A percentile compares a stretch with the other conserved stretches of the same genome.
These are phyloP conservation scores for Celoporthe dispersa DNA, from an alignment of 2,329 filamentous ascomycete genomes.

Conservation along the genomic window DNA sequence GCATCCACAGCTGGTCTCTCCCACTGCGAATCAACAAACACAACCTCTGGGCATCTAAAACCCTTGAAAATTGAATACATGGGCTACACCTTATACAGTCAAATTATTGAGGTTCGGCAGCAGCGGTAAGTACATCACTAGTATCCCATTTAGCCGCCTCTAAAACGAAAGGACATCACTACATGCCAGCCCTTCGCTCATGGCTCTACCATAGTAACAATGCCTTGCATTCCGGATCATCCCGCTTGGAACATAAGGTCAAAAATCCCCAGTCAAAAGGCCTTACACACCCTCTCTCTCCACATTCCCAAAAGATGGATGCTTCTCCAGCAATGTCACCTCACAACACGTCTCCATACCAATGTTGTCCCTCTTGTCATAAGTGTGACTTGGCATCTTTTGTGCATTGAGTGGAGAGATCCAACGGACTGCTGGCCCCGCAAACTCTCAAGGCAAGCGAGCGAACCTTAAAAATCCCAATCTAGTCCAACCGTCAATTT, in stretches of 20 bases:
- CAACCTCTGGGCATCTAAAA: constrained; percentile 3
- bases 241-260: neutral
- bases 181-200: neutral
- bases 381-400: neutral
- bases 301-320: neutral
- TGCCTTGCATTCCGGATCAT: constrained; percentile 13
- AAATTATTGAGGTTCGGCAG: neutral
- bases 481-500: neutral
- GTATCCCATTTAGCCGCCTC: neutral
- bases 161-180: neutral
- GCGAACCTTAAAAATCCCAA: neutral
- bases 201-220: no score
- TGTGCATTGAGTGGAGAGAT: constrained; percentile 1
- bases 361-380: neutral
- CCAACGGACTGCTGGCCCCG: constrained; percentile 5
- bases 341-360: neutral
- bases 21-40: neutral
- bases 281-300: no score
- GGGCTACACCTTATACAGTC: neutral
- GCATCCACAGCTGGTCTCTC: neutral
- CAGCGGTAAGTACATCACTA: neutral
- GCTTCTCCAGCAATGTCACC: neutral
- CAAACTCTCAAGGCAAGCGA: constrained; percentile 9
- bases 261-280: neutral
- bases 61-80: neutral